phyloP scores from a whole-genome alignment of 257 asterid genomes.

The Penstemon eatonii region DNA sequence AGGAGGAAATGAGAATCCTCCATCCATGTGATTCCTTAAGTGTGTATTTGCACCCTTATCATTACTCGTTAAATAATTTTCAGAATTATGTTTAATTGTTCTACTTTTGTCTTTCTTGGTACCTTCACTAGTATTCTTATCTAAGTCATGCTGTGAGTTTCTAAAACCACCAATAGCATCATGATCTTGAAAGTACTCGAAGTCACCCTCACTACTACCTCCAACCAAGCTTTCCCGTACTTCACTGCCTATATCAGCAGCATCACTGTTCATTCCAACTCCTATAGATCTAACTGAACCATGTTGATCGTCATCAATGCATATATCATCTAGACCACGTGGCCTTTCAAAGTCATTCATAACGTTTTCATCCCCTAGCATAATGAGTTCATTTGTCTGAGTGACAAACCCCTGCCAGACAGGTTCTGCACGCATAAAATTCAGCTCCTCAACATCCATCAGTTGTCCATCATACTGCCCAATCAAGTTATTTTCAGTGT shows the following conservation, averaged over 20 bases:
- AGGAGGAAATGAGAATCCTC: conserved; percentile 90
- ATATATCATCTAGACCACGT: conserved; percentile 49
- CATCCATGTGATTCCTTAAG: conserved; percentile 49
- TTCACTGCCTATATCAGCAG: conserved; percentile 92
- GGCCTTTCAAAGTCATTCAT: conserved; percentile 61
- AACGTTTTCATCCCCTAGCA: conserved; percentile 66
- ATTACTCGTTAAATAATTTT: conserved; percentile 40
- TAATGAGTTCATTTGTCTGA: conserved; percentile 66
- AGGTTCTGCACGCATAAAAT: conserved; percentile 79
- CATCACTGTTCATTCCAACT: conserved; percentile 94
- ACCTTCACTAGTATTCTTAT: conserved; percentile 44
- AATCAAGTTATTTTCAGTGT: conserved; percentile 53
- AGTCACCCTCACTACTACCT: conserved; percentile 90
- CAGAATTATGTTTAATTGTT: conserved; percentile 46
- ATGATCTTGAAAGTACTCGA: conserved; percentile 65
- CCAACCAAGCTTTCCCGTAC: conserved; percentile 84
- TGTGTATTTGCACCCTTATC: conserved; percentile 47
- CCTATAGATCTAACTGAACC: conserved; percentile 98
- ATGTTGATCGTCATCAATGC: conserved; percentile 85
- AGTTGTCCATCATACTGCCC: conserved; percentile 78
- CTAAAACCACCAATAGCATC: conserved; percentile 46
- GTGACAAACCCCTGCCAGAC: conserved; percentile 95
- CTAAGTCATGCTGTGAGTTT: conserved; percentile 43
- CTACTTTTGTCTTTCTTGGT: conserved; percentile 48
- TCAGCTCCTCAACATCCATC: conserved; percentile 90